Evolutionary conservation across 306 rosid genomes (phyloP).

Genomic region (Prunus kanzakura): DNA sequence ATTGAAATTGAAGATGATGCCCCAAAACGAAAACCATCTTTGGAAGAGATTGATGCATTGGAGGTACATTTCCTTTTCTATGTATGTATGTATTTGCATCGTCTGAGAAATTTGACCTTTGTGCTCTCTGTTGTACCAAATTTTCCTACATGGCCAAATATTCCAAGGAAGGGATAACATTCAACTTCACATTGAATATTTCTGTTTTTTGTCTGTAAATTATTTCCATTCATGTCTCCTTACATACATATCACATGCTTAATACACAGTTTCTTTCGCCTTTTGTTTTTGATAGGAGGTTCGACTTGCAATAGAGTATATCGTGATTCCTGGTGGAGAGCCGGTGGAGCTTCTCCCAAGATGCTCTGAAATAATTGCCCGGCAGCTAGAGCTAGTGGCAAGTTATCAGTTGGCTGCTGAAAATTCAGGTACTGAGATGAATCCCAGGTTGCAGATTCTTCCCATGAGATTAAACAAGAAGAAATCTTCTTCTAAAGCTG

Average conservation of each 20-base stretch:
- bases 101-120: no score
- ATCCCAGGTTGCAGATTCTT: constrained; percentile 96
- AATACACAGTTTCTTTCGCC: neutral
- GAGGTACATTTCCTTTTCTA: constrained; percentile 58
- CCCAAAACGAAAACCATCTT: constrained; percentile 76
- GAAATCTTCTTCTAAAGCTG: constrained; percentile 21
- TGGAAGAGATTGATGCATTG: constrained; percentile 95
- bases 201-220: neutral
- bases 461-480: constrained; percentile 63
- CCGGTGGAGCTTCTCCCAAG: constrained; percentile 98
- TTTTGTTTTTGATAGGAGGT: constrained; percentile 65
- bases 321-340: constrained; percentile 98
- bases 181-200: neutral
- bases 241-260: neutral
- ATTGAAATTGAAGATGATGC: constrained; percentile 84
- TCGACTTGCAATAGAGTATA: constrained; percentile 94
- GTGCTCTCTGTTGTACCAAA: no score
- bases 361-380: constrained; percentile 77
- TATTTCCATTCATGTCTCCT: neutral
- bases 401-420: constrained; percentile 90
- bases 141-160: no score
- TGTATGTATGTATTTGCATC: no score
- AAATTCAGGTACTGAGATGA: constrained; percentile 82
- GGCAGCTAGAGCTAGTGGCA: constrained; percentile 90
- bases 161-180: neutral